Percentiles rank a stretch among this genome's conserved stretches.
phyloP scores from a whole-genome alignment of 2,329 filamentous ascomycete genomes.

The Kalaharituber pfeilii region DNA sequence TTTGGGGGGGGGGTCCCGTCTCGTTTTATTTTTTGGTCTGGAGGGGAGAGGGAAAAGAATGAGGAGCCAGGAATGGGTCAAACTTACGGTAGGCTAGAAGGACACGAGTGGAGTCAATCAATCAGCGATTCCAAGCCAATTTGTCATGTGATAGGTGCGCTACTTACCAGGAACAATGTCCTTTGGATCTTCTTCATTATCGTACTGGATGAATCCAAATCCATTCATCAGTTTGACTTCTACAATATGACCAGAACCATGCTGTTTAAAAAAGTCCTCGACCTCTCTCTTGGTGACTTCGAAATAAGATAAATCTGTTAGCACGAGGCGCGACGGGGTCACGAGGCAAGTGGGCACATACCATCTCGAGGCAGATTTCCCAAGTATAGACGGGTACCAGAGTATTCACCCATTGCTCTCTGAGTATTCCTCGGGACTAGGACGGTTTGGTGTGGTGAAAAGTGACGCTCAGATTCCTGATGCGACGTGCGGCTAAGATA shows the following conservation, averaged over 20 bases:
- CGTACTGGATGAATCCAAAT: conserved; percentile 99
- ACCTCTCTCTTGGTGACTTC: conserved; percentile 64
- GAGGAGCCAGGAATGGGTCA: neutral
- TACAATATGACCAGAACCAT: conserved; percentile 92
- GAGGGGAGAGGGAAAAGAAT: neutral
- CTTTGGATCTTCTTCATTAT: conserved; percentile 92
- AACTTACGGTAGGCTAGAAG: conserved; percentile 14
- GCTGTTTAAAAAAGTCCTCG: conserved; percentile 83
- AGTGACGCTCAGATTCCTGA: too few species aligned
- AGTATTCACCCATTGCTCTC: conserved; percentile 63
- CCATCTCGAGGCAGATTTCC: conserved; percentile 94
- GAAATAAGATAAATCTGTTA: too few species aligned
- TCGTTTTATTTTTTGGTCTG: neutral
- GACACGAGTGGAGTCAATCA: conserved; percentile 26
- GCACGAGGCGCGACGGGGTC: conserved; percentile 4
- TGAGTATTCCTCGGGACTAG: neutral
- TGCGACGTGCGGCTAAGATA: too few species aligned
- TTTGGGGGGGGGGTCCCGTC: too few species aligned
- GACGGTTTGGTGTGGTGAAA: too few species aligned
- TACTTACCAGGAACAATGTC: conserved; percentile 89
- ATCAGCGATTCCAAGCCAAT: conserved; percentile 1
- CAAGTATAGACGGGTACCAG: conserved; percentile 85
- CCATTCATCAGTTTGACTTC: conserved; percentile 99
- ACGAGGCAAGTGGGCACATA: conserved; percentile 45
- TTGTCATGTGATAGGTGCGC: too few species aligned